Evolutionary conservation across 495 filamentous ascomycete species (phyloP).

Genomic region (Penicillium angulare): DNA sequence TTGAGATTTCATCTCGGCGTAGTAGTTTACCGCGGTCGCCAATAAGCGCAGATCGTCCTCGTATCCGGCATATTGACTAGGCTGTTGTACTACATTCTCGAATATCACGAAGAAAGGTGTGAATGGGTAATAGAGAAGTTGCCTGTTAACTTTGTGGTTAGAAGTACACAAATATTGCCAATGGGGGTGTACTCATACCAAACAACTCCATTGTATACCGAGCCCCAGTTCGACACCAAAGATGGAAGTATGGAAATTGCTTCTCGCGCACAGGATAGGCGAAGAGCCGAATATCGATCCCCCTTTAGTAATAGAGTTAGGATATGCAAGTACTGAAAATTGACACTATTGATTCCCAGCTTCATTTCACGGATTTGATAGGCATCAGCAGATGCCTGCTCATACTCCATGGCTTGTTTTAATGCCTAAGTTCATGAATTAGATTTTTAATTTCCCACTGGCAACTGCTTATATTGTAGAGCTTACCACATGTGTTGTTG

Average conservation of each 20-base stretch:
- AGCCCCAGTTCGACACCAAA: constrained; percentile 17
- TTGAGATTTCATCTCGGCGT: constrained; percentile 6
- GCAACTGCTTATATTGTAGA: neutral
- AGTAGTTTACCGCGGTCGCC: constrained; percentile 5
- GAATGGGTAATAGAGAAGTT: constrained; percentile 21
- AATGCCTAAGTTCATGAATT: constrained; percentile 1
- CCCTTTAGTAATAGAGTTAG: constrained; percentile 9
- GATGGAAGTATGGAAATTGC: constrained; percentile 11
- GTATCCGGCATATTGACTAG: neutral
- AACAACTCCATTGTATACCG: constrained; percentile 21
- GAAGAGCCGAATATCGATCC: neutral
- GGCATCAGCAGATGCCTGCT: neutral
- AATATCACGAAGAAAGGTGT: constrained; percentile 21
- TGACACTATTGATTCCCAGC: constrained; percentile 8
- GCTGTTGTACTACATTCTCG: constrained; percentile 7
- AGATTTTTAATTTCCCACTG: neutral
- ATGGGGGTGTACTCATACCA: constrained; percentile 7
- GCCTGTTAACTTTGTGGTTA: constrained; percentile 14
- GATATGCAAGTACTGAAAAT: constrained; percentile 11
- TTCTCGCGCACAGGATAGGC: constrained; percentile 10
- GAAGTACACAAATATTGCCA: no score
- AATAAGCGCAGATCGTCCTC: constrained; percentile 8
- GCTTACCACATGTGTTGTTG: neutral
- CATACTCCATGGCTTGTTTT: neutral
- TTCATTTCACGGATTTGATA: constrained; percentile 6